A percentile compares a stretch with the other conserved stretches of the same genome.
These are phyloP conservation scores for Schwanniomyces sp. DNA, from an alignment of 805 yeast genomes.

Conservation along the genomic window DNA sequence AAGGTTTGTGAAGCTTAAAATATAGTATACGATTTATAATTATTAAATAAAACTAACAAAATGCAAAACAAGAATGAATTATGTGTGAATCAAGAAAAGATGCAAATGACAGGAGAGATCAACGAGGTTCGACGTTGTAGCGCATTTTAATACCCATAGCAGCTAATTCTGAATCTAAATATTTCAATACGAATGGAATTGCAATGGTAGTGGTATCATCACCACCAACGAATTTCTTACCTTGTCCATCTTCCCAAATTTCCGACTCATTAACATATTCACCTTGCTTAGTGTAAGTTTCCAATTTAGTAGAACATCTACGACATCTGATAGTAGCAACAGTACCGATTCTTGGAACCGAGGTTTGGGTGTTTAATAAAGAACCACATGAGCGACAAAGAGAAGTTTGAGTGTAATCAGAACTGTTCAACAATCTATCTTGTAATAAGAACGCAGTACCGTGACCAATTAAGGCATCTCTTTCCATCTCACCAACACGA, in stretches of 20 bases:
- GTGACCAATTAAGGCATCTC: slow-evolving; percentile 98
- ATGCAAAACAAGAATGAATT: slow-evolving; percentile 1
- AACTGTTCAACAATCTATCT: slow-evolving; percentile 91
- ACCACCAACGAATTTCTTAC: slow-evolving; percentile 89
- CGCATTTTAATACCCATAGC: slow-evolving; percentile 97
- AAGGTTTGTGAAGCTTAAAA: not conserved
- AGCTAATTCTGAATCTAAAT: slow-evolving; percentile 89
- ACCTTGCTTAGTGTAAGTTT: slow-evolving; percentile 48
- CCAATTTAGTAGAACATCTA: slow-evolving; percentile 78
- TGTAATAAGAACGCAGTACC: slow-evolving; percentile 95
- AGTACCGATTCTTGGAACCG: slow-evolving; percentile 90
- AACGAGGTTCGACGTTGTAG: slow-evolving; percentile 73
- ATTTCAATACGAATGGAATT: slow-evolving; percentile 93
- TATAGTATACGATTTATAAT: not conserved
- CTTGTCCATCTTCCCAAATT: slow-evolving; percentile 97
- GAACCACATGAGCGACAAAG: slow-evolving; percentile 94
- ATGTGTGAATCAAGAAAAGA: slow-evolving; percentile 3
- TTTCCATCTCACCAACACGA: slow-evolving; percentile 99
- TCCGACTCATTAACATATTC: slow-evolving; percentile 63
- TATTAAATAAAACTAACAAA: slow-evolving; percentile 2
- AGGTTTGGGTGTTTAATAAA: slow-evolving; percentile 79
- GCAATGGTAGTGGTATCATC: slow-evolving; percentile 92
- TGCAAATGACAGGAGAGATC: slow-evolving; percentile 2
- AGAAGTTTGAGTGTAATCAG: slow-evolving; percentile 91
- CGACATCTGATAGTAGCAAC: slow-evolving; percentile 81